Percentiles rank a stretch among this genome's conserved stretches.
Conservation (phyloP, 78 protist species). For the Dictyostelium firmibasis region DNA sequence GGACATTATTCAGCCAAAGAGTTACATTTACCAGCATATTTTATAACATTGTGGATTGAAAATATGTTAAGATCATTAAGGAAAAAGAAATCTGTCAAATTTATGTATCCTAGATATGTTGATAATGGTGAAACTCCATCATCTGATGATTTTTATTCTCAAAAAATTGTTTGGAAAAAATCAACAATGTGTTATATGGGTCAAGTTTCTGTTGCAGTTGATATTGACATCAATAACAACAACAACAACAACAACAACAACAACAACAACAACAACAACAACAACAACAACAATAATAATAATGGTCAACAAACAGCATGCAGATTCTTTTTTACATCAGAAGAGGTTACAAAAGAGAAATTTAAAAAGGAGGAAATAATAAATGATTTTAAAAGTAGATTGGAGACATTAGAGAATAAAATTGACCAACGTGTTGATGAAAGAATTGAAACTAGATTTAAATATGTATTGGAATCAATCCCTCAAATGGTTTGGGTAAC, state of each 20-base stretch:
- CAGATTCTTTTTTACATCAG: conserved; percentile 26
- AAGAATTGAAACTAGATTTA: conserved; percentile 2
- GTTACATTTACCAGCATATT: conserved; percentile 40
- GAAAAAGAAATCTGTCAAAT: not conserved
- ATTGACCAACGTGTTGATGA: conserved; percentile 48
- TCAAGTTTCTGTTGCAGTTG: no score
- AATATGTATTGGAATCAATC: conserved; percentile 47
- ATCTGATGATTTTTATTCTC: conserved; percentile 30
- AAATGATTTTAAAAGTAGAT: not conserved
- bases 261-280: no score
- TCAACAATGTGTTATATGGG: conserved; percentile 1
- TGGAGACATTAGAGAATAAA: conserved; percentile 11
- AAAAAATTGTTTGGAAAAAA: conserved; percentile 33
- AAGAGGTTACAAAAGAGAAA: conserved; percentile 45
- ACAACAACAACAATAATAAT: not conserved
- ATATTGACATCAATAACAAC: not conserved
- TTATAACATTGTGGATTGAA: conserved; percentile 11
- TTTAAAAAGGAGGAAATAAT: conserved; percentile 4
- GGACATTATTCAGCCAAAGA: not conserved
- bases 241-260: no score
- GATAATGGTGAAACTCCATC: not conserved
- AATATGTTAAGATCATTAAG: conserved; percentile 39
- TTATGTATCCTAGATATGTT: conserved; percentile 29
- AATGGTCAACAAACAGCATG: not conserved
- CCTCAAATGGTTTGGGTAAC: conserved; percentile 66